Evolutionary conservation across 2,329 filamentous ascomycete species (phyloP), one percentile per base, ranked within the genome.

Genomic region (Aureobasidium subglaciale): DNA sequence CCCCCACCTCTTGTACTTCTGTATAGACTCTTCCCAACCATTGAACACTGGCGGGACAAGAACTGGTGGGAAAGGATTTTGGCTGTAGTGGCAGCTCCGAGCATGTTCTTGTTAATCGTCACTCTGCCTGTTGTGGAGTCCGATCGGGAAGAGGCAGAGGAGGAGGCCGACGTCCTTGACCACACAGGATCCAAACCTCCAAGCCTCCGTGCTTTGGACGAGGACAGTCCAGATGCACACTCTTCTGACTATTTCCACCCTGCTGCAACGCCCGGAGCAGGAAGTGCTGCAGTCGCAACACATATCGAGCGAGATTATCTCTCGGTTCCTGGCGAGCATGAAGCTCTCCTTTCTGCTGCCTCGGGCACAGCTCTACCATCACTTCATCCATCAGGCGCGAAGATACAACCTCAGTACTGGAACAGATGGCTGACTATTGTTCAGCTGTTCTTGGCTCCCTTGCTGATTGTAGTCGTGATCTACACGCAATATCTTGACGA

Each of bases 121-220:
- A 99, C 93, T 0, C 71, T 99, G 4, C 93, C 95, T 0, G 90
- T 99, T 0, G 88, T 96, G 5, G 92, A 97, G 64, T 81, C 81
- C 1, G 78, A 81, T 18, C 76, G 71, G 32, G 79, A 83, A 11
- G 71, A 71, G 5, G 68, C 68, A 1, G 75, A 78, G 4, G 43
- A 46, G 4, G 42, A 9, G 18, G 20, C 20, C 7, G 42, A 24
- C 27, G 20, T 46, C 10, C 18, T 43, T 41, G 38, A 54, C n/a
- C 16, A 22, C 27, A 2, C 22, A 2, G 29, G 22, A 16, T 35
- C 37, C 3, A 32, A 20, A 13, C 9, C 35, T 9, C 20, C 27
- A 5, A 54, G 50, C 10, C 5, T 27, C 4, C 5, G 5, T n/a
- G 20, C 18, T 27, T n/a, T 42, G 25, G 22, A 40, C 16, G 5